Evolutionary conservation across 768 basidiomycete species (phyloP), one percentile per base, ranked within the genome.

Genomic region (Lentinula sp.): DNA sequence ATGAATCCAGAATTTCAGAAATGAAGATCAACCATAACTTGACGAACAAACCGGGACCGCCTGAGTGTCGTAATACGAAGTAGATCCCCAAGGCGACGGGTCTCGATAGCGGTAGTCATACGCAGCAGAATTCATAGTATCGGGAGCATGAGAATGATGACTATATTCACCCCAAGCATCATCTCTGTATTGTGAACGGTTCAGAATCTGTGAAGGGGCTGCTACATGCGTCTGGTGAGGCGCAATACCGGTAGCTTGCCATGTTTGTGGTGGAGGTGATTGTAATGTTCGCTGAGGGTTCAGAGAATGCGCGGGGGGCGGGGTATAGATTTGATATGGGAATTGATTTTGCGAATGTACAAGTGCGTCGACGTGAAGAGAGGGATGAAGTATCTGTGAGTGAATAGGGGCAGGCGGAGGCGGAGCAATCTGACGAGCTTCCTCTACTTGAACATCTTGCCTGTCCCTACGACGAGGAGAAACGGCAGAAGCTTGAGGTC

Each of bases 51-150:
- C 85, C 31, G 45, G 57, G 37, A 52, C 50, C 8, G 59, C 2
- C 48, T 80, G 66, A 57, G 83, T 77, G 62, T 82, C 80, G 65
- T 88, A 89, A 65, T 87, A 89, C 23, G 53, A 16, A n/a, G 49
- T 18, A 23, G 59, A 32, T 37, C 3, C 59, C 59, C 50, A 1
- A 35, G 62, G 58, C 73, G 34, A 43, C 82, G 84, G 37, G 87
- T 87, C 16, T 86, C 83, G 74, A 69, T 85, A 88, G 55, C 85
- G 75, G 63, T 87, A 88, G 35, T 83, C 79, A 64, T 84, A 86
- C 3, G 77, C 70, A 0, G 79, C 63, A 1, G 75, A 68, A 31
- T 76, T 73, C 3, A 83, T 77, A 2, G 76, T 74, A 16, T 76
- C 71, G 63, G 84, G 79, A 50, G 83, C 73, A 18, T 77, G 74